These are phyloP conservation scores for Esteya vermicola DNA, from an alignment of 2,329 filamentous ascomycete species.

Conservation along the genomic window DNA sequence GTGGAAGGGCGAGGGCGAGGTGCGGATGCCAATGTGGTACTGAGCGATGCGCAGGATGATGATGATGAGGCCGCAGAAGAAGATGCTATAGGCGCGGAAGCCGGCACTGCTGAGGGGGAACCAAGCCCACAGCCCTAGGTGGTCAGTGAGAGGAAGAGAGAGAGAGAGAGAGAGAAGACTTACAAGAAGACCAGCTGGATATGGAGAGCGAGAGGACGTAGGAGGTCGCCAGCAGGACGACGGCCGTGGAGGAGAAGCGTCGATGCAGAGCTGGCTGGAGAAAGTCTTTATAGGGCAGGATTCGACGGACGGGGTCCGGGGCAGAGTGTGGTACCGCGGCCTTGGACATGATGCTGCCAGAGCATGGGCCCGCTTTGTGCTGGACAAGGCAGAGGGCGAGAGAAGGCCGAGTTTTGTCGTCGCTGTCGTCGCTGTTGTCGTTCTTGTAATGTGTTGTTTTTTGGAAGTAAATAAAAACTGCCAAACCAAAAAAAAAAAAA, in stretches of 20 bases:
- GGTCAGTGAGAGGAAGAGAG: neutral
- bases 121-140: constrained; percentile 67
- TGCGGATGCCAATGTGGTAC: constrained; percentile 61
- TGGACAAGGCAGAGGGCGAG: neutral
- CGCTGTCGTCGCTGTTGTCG: neutral
- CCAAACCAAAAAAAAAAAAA: neutral
- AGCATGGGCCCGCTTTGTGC: neutral
- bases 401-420: no score
- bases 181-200: constrained; percentile 55
- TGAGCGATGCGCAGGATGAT: constrained; percentile 78
- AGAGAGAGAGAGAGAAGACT: constrained; percentile 17
- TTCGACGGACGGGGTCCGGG: constrained; percentile 32
- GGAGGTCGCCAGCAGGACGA: constrained; percentile 53
- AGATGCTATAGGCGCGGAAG: constrained; percentile 60
- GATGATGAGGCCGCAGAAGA: constrained; percentile 60
- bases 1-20: constrained; percentile 52
- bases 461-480: neutral
- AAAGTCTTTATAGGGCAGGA: constrained; percentile 66
- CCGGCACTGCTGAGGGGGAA: constrained; percentile 68
- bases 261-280: constrained; percentile 78
- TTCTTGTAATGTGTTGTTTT: neutral
- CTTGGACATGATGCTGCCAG: constrained; percentile 28
- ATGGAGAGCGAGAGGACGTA: constrained; percentile 60
- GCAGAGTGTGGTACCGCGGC: constrained; percentile 12
- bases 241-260: constrained; percentile 67